phyloP scores from a whole-genome alignment of 352 stramenopile species.

The Peronosclerospora sorghi region DNA sequence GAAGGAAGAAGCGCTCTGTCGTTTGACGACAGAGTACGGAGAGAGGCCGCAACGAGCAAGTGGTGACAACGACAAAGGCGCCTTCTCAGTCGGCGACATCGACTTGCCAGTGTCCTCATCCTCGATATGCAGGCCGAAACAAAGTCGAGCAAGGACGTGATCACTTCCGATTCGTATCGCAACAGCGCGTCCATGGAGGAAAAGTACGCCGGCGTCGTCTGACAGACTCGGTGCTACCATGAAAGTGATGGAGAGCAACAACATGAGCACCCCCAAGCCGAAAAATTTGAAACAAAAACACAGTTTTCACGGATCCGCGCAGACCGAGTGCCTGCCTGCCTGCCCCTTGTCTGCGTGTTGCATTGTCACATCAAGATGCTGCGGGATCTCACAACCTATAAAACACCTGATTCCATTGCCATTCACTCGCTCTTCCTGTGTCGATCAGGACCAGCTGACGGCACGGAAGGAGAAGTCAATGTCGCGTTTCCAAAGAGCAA shows the following conservation, averaged over 20 bases:
- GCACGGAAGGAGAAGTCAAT: conserved; percentile 8
- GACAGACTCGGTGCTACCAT: too few species aligned
- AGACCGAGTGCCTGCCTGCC: too few species aligned
- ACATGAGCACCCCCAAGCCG: conserved; percentile 1
- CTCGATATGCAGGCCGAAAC: conserved; percentile 53
- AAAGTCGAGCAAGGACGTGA: conserved; percentile 85
- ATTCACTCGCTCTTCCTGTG: conserved; percentile 2
- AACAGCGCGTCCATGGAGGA: too few species aligned
- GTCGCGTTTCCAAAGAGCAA: conserved; percentile 54
- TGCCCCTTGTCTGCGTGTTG: too few species aligned
- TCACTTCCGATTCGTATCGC: conserved; percentile 55
- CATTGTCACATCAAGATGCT: too few species aligned
- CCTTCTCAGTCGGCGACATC: conserved; percentile 13
- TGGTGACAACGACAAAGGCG: conserved; percentile 5
- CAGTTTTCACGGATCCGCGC: too few species aligned
- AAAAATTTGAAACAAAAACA: too few species aligned
- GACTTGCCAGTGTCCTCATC: conserved; percentile 41
- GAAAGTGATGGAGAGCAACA: too few species aligned
- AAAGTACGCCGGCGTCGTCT: too few species aligned
- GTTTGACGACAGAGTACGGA: conserved; percentile 46
- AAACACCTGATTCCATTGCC: conserved; percentile 1
- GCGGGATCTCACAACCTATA: background rate
- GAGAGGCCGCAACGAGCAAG: background rate
- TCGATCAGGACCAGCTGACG: conserved; percentile 13
- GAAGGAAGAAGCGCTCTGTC: conserved; percentile 29